These are phyloP conservation scores for Hortaea sp. DNA, from an alignment of 2,329 filamentous ascomycete genomes.

Conservation along the genomic window DNA sequence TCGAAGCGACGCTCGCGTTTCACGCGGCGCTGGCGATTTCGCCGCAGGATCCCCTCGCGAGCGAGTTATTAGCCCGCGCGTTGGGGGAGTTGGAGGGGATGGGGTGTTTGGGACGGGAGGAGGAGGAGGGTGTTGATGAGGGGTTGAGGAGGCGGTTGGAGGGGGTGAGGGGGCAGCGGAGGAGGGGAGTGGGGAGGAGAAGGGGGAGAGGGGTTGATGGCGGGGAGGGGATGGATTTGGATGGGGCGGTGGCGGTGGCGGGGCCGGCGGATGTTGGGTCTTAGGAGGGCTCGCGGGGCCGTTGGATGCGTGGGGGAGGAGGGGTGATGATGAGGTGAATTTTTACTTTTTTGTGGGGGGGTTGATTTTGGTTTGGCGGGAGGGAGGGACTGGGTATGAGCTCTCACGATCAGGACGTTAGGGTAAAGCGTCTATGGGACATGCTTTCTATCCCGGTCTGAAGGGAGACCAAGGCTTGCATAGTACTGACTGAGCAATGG, in stretches of 20 bases:
- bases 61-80: conserved; percentile 64
- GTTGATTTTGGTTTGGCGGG: too few relatives aligned
- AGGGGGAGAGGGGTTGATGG: conserved; percentile 10
- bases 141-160: conserved; percentile 10
- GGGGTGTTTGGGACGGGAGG: conserved; percentile 37
- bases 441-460: too few relatives aligned
- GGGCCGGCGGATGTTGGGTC: background rate
- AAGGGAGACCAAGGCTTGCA: too few relatives aligned
- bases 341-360: too few relatives aligned
- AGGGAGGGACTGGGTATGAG: too few relatives aligned
- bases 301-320: background rate
- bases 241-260: conserved; percentile 4
- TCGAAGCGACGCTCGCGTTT: conserved; percentile 69
- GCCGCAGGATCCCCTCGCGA: conserved; percentile 72
- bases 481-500: too few relatives aligned
- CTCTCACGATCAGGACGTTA: too few relatives aligned
- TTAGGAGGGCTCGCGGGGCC: background rate
- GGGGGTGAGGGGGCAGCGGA: conserved; percentile 3
- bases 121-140: conserved; percentile 24
- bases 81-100: conserved; percentile 50
- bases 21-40: conserved; percentile 75
- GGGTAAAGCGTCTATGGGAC: too few relatives aligned
- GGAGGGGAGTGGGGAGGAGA: background rate
- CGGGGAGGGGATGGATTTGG: conserved; percentile 15
- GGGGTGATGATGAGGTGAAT: too few relatives aligned